Conservation (phyloP, 768 basidiomycete genomes). For the Boletus rubropictus region DNA sequence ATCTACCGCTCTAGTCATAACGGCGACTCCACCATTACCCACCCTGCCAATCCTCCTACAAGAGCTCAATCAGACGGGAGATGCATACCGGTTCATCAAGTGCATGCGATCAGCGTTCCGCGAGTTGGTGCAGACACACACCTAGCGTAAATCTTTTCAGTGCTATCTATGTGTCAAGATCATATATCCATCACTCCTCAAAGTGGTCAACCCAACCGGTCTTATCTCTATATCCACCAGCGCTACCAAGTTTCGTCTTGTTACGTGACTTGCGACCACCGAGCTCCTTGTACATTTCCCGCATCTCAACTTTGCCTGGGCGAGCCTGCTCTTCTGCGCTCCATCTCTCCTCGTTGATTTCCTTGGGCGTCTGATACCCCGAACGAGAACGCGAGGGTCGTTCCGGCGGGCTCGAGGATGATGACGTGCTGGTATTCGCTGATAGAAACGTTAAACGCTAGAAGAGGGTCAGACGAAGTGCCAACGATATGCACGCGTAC, state of each 20-base stretch:
- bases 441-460: constrained; percentile 50
- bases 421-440: constrained; percentile 35
- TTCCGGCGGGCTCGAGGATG: constrained; percentile 42
- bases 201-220: constrained; percentile 62
- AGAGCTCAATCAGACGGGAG: constrained; percentile 61
- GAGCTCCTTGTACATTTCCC: constrained; percentile 86
- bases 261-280: constrained; percentile 74
- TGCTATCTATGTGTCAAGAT: neutral
- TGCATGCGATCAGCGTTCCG: constrained; percentile 54
- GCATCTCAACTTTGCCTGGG: constrained; percentile 80
- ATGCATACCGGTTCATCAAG: constrained; percentile 69
- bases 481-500: constrained; percentile 7
- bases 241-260: constrained; percentile 70
- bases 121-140: constrained; percentile 11
- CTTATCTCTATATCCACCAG: constrained; percentile 61
- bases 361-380: constrained; percentile 75
- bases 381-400: constrained; percentile 44
- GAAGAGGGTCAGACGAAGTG: neutral
- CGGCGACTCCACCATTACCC: constrained; percentile 66
- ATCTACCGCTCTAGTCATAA: constrained; percentile 52
- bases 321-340: constrained; percentile 45
- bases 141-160: neutral
- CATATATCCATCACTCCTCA: constrained; percentile 20
- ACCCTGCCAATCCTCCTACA: constrained; percentile 62
- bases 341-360: constrained; percentile 74